Conservation (phyloP, 805 yeast species). For the Candida peoriensis region DNA sequence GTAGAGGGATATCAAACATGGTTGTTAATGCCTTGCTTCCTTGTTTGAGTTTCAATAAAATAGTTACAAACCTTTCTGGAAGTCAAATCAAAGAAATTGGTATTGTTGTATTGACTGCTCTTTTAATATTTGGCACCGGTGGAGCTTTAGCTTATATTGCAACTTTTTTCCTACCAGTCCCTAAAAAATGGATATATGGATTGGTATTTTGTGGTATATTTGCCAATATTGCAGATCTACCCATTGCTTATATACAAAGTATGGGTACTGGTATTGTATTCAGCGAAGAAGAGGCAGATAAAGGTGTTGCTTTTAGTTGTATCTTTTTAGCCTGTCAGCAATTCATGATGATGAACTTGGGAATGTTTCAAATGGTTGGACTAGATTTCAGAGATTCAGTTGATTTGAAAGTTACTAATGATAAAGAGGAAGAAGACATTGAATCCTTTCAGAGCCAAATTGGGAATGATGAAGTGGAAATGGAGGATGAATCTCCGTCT, state of each 20-base stretch:
- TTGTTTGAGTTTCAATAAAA: conserved; percentile 46
- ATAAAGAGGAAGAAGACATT: conserved; percentile 3
- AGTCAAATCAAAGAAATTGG: conserved; percentile 51
- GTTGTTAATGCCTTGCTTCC: conserved; percentile 52
- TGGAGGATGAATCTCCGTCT: not conserved
- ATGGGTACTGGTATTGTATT: conserved; percentile 37
- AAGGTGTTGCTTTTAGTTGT: conserved; percentile 48
- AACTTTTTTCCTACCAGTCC: conserved; percentile 37
- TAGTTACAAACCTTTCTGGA: conserved; percentile 46
- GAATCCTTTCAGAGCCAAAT: no score
- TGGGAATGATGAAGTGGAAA: not conserved
- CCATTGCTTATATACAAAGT: conserved; percentile 49
- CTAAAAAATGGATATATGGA: conserved; percentile 46
- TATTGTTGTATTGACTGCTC: conserved; percentile 26
- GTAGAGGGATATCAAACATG: conserved; percentile 45
- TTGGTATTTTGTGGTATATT: conserved; percentile 43
- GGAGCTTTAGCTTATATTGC: conserved; percentile 25
- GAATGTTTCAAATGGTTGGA: conserved; percentile 64
- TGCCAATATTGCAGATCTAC: conserved; percentile 47
- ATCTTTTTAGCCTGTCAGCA: conserved; percentile 47
- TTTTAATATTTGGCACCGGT: conserved; percentile 39
- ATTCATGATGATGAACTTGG: conserved; percentile 67
- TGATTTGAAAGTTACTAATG: conserved; percentile 5
- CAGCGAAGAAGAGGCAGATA: conserved; percentile 32
- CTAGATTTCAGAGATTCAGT: conserved; percentile 50